Evolutionary conservation across 495 filamentous ascomycete species (phyloP), one percentile per base, ranked within the genome.

Genomic region (Neurospora hispaniola): DNA sequence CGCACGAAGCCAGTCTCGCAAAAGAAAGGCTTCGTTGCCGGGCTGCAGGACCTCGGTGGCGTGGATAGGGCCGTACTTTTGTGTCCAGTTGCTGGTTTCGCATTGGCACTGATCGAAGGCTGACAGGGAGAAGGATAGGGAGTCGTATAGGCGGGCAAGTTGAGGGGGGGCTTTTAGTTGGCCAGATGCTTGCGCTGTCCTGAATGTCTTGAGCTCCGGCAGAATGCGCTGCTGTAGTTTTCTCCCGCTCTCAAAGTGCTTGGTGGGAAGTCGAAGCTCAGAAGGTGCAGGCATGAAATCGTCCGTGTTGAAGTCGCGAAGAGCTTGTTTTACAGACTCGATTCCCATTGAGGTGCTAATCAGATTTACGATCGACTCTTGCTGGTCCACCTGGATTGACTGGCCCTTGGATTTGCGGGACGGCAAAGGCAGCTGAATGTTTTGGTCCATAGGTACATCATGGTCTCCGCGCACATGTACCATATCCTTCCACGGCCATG

Each of bases 1-100:
- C 46, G 84, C 87, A 42, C 85, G 85, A n/a, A 99, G 84, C 96
- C 96, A 99, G 70, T 97, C 90, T 68, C 89, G 88, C 41, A 99
- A 80, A 40, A 96, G 82, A 8, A 84, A 79, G 6, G 87, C 88
- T 79, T 98, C 93, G 11, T 81, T 87, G 0, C 93, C 92, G 23
- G 83, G 77, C 77, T 97, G 94, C 31, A 99, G 86, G 2, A 97
- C 91, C 73, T 94, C 88, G 7, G 83, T 83, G 1, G 93, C 89
- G 35, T 79, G 83, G 40, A 77, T 82, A 0, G 96, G 96, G 1
- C 93, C 89, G 83, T 98, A 97, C 75, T 99, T 99, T 40, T 94
- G 90, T 3, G 83, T 76, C 96, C 96, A 99, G 48, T 89, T 81
- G 38, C 85, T 83, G 1, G 82, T 85, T 76, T 98, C 96, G 75